Conservation (phyloP, 352 stramenopile species). For the Phytophthora constricta region DNA sequence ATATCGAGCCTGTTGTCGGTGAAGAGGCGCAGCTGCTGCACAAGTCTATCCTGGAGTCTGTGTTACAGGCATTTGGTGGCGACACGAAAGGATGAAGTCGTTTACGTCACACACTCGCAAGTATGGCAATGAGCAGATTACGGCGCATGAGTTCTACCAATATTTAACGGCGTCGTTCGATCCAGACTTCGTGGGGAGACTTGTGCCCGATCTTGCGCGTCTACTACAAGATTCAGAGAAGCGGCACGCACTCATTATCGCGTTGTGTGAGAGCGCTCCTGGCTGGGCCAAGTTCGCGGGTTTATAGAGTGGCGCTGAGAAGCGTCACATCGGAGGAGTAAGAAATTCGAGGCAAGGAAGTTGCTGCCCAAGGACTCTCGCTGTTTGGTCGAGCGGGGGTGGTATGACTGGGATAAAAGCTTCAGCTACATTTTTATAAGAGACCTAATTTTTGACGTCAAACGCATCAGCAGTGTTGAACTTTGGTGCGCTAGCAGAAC, state of each 20-base stretch:
- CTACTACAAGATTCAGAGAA: slow-evolving; percentile 87
- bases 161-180: slow-evolving; percentile 91
- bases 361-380: slow-evolving; percentile 9
- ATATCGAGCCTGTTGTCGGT: slow-evolving; percentile 85
- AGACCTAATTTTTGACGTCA: slow-evolving; percentile 1
- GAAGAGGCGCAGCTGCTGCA: slow-evolving; percentile 84
- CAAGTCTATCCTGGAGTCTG: slow-evolving; percentile 83
- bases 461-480: too few species aligned
- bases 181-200: slow-evolving; percentile 84
- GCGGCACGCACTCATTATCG: slow-evolving; percentile 80
- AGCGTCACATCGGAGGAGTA: background rate
- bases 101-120: slow-evolving; percentile 88
- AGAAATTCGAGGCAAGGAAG: background rate
- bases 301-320: slow-evolving; percentile 44
- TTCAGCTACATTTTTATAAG: slow-evolving; percentile 34
- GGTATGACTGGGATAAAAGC: slow-evolving; percentile 18
- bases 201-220: slow-evolving; percentile 86
- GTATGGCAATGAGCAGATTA: slow-evolving; percentile 86
- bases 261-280: slow-evolving; percentile 83
- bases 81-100: slow-evolving; percentile 87
- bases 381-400: slow-evolving; percentile 8
- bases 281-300: slow-evolving; percentile 87
- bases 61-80: slow-evolving; percentile 72
- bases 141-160: slow-evolving; percentile 88
- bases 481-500: too few species aligned